These are phyloP conservation scores for Gypsophila paniculata DNA, from an alignment of 179 eudicot species.

Conservation along the genomic window DNA sequence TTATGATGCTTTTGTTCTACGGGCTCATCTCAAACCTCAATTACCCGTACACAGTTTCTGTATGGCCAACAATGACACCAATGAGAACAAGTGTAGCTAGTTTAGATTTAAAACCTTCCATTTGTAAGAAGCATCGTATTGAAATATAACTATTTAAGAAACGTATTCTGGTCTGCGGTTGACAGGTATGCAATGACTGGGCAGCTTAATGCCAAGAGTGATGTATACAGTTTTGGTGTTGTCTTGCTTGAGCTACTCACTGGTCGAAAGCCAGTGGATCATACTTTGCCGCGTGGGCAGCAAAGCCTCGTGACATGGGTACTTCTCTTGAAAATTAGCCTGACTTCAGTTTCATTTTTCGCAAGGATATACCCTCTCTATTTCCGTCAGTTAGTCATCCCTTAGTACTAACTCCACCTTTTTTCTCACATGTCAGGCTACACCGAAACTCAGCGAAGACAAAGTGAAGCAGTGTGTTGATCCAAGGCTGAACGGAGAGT, in stretches of 20 bases:
- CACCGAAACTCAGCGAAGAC: constrained; percentile 36
- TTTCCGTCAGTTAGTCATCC: no score
- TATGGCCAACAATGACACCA: not conserved
- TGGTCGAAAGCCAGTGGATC: constrained; percentile 39
- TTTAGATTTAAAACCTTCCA: not conserved
- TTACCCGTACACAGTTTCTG: not conserved
- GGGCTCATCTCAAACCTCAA: not conserved
- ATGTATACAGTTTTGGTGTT: constrained; percentile 38
- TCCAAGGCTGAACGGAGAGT: constrained; percentile 31
- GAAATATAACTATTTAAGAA: not conserved
- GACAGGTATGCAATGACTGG: constrained; percentile 40
- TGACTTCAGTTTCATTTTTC: not conserved
- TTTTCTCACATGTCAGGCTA: constrained; percentile 23
- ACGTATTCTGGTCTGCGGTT: not conserved
- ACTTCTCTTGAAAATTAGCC: not conserved
- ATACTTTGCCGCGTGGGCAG: constrained; percentile 38
- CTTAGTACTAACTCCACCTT: no score
- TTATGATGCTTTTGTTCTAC: no score
- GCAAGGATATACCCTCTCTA: not conserved
- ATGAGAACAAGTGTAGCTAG: no score
- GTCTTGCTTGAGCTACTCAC: constrained; percentile 41
- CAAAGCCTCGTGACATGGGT: constrained; percentile 42
- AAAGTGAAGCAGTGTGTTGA: constrained; percentile 40
- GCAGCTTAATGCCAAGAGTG: constrained; percentile 38
- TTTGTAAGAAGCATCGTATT: not conserved